phyloP scores from a whole-genome alignment of 2,329 filamentous ascomycete genomes.

The Arthroderma sp. region DNA sequence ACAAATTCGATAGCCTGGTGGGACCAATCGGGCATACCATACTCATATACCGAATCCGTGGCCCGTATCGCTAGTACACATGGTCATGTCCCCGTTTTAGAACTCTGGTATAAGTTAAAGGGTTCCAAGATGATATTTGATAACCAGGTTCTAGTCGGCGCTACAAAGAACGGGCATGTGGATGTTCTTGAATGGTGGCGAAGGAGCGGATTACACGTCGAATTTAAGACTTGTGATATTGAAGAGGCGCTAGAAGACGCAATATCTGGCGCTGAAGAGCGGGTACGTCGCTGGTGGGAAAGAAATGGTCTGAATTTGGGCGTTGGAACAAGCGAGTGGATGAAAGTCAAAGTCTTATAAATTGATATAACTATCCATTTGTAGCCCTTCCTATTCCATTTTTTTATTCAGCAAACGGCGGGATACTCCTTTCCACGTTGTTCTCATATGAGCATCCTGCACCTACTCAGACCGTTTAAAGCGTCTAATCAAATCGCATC shows the following conservation, averaged over 20 bases:
- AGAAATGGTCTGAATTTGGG: constrained; percentile 70
- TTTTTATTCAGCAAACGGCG: neutral
- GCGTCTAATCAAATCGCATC: no score
- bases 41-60: constrained; percentile 68
- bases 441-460: no score
- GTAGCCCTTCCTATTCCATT: neutral
- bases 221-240: constrained; percentile 91
- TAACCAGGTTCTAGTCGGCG: constrained; percentile 68
- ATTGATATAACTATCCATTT: neutral
- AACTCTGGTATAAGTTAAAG: constrained; percentile 66
- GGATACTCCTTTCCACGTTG: no score
- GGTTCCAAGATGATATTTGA: constrained; percentile 72
- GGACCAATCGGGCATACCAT: constrained; percentile 67
- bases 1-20: constrained; percentile 74
- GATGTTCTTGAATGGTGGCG: constrained; percentile 90
- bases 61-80: constrained; percentile 74
- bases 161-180: constrained; percentile 76
- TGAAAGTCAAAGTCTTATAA: constrained; percentile 63
- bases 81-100: constrained; percentile 71
- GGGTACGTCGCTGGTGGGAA: constrained; percentile 78
- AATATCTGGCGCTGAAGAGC: constrained; percentile 56
- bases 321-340: constrained; percentile 77
- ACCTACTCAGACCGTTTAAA: no score
- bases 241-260: constrained; percentile 90
- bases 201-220: constrained; percentile 56